Base-by-base conservation (phyloP, 495 filamentous ascomycete genomes). In the Penicillium herquei region DNA sequence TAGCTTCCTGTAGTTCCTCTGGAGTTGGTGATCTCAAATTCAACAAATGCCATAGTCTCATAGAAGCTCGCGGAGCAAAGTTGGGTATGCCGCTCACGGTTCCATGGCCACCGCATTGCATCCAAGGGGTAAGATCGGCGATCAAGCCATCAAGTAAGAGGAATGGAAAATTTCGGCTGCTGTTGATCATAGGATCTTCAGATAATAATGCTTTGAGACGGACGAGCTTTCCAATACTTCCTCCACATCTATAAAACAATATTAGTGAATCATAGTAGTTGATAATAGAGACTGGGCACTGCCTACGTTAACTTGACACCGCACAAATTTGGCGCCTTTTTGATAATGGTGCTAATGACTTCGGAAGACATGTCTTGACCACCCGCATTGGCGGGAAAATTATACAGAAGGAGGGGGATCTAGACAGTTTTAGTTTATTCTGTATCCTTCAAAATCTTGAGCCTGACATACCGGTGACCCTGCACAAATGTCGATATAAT, bases 31-130 rank as follows among this genome's bases (percentile, higher is more conserved):
- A 58, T 12, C 35, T 40, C 8, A 35, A 44, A 32, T 57, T 64
- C 18, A 60, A 52, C 21, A 64, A 51, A 32, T 30, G 12, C 62
- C 62, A 64, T 6, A 64, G 58, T 34, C 55, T 58, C 62, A 61
- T 58, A 11, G 58, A 58, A n/a, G 62, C 62, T 12, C 42, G n/a
- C n/a, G 62, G 62, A 21, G 54, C 57, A 56, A 64, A 64, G 35
- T 64, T 64, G 1, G 62, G 58, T 37, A 64, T 61, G 3, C 62
- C 62, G 49, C 58, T 64, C 10, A 64, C 62, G 17, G 62, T 64
- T 7, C 62, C 62, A 54, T 64, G 62, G 10, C 62, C 62, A 12
- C 54, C 62, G 47, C 58, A 61, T 54, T 64, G 39, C 57, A 61
- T 54, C 62, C 61, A 64, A 4, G 61, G 61, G 9, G 57, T 57